Percentiles rank a stretch among this genome's conserved stretches.
Conservation (phyloP, 768 basidiomycete genomes). For the Amanita jacksonii region DNA sequence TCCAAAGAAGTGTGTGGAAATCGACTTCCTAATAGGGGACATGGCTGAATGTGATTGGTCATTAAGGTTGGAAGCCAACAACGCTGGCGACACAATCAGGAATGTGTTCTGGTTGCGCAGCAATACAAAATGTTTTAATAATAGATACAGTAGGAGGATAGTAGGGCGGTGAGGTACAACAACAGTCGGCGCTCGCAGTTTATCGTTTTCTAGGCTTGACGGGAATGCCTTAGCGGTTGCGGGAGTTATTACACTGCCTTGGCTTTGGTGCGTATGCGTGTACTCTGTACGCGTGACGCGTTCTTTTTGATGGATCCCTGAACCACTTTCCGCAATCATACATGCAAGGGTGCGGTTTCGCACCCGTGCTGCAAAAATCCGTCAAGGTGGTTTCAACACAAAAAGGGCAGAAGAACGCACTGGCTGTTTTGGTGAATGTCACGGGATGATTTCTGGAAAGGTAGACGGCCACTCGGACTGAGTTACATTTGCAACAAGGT, state of each 20-base stretch:
- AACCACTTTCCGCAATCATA: constrained; percentile 42
- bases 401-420: constrained; percentile 15
- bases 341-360: constrained; percentile 43
- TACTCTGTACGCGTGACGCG: constrained; percentile 44
- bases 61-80: no score
- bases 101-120: no score
- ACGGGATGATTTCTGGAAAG: constrained; percentile 45
- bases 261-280: constrained; percentile 19
- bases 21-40: background rate
- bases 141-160: no score
- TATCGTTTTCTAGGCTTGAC: no score
- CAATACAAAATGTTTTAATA: no score
- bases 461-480: no score
- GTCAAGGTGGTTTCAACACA: background rate
- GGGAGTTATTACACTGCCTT: background rate
- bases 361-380: constrained; percentile 38
- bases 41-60: no score
- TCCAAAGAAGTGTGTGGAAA: background rate
- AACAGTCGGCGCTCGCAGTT: no score
- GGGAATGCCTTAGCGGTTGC: no score
- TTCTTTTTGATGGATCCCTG: constrained; percentile 57
- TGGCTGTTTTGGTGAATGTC: constrained; percentile 51
- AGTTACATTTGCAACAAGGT: no score
- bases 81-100: background rate
- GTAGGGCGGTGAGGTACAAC: no score